Evolutionary conservation across 108 stramenopile genomes (phyloP).

Genomic region (Cyclotella sp.): DNA sequence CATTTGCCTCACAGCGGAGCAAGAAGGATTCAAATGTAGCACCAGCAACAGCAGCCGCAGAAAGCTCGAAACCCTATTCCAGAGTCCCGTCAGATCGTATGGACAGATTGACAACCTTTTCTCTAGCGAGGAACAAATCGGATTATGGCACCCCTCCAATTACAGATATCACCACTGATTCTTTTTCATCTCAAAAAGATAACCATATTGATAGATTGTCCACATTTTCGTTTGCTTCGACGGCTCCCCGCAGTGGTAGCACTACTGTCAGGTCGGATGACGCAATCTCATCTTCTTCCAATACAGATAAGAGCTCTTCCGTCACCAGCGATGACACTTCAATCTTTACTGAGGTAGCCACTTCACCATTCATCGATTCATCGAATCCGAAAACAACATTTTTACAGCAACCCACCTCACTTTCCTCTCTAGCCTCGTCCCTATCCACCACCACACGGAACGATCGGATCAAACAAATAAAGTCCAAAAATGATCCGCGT

Average conservation of each 20-base stretch:
- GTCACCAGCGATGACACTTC: background rate
- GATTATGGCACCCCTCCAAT: too few relatives aligned
- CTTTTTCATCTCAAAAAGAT: slow-evolving; percentile 10
- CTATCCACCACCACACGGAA: slow-evolving; percentile 36
- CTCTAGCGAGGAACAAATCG: too few relatives aligned
- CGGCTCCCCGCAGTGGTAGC: slow-evolving; percentile 3
- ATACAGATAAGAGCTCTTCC: background rate
- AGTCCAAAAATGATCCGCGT: slow-evolving; percentile 28
- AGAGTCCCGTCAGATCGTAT: background rate
- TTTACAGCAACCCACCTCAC: slow-evolving; percentile 18
- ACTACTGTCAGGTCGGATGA: background rate
- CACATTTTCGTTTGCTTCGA: slow-evolving; percentile 27
- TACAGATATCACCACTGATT: too few relatives aligned
- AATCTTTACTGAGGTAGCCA: background rate
- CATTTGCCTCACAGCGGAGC: slow-evolving; percentile 9
- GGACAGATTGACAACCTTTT: background rate
- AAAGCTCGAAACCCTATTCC: background rate
- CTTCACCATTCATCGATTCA: background rate
- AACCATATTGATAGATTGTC: slow-evolving; percentile 39
- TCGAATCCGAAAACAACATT: background rate
- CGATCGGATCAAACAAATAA: slow-evolving; percentile 42
- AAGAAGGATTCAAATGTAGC: background rate
- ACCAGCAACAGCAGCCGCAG: background rate
- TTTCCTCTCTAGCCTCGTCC: slow-evolving; percentile 50
- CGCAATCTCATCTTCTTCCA: background rate